phyloP scores from a whole-genome alignment of 1,139 yeast genomes.

The Torulaspora pretoriensis region DNA sequence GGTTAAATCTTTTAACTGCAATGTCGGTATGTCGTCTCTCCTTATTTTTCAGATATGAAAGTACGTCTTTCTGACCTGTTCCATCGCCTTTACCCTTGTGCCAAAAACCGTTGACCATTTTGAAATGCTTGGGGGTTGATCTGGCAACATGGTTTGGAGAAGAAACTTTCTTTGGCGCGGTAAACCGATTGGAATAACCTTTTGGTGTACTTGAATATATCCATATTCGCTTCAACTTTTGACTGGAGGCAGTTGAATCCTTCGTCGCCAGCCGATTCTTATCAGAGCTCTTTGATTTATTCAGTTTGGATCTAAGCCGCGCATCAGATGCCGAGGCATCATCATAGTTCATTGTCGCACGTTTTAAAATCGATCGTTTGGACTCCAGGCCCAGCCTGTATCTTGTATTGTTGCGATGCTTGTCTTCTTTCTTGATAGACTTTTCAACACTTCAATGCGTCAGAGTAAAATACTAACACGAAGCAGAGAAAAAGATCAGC shows the following conservation, averaged over 20 bases:
- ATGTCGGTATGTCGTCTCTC: background rate
- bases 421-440: too few relatives aligned
- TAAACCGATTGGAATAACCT: too few relatives aligned
- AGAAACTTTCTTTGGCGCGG: background rate
- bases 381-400: too few relatives aligned
- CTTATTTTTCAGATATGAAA: background rate
- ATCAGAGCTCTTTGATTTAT: background rate
- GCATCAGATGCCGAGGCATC: background rate
- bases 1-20: background rate
- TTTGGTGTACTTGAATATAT: conserved; percentile 5
- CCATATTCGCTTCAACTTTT: conserved; percentile 7
- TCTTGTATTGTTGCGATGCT: too few relatives aligned
- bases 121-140: background rate
- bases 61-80: background rate
- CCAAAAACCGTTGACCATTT: background rate
- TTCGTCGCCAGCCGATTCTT: background rate
- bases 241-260: background rate
- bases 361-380: background rate
- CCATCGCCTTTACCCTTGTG: background rate
- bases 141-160: background rate
- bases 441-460: too few relatives aligned
- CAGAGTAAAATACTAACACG: too few relatives aligned
- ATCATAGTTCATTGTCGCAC: background rate
- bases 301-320: background rate
- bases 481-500: too few relatives aligned